These are phyloP conservation scores for Xylariaceae sp. DNA, from an alignment of 2,329 filamentous ascomycete species.

Conservation along the genomic window DNA sequence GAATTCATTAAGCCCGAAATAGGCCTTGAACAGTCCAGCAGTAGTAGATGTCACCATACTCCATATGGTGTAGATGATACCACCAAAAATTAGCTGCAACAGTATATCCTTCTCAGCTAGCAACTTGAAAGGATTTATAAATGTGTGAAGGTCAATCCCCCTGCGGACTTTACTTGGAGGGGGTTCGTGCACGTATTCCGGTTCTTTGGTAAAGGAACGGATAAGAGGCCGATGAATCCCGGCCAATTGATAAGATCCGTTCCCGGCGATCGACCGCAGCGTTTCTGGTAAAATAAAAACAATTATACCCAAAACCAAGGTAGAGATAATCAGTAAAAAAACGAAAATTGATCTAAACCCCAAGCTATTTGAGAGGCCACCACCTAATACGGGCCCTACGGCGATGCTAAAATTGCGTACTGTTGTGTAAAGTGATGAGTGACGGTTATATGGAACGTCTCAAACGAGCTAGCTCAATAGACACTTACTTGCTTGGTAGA, in stretches of 20 bases:
- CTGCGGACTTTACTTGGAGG: background rate
- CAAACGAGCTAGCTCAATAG: background rate
- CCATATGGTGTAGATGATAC: constrained; percentile 10
- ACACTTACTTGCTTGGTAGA: constrained; percentile 13
- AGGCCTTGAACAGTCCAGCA: constrained; percentile 4
- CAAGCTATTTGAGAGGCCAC: background rate
- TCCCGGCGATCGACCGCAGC: constrained; percentile 7
- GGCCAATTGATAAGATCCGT: constrained; percentile 1
- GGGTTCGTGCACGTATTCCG: constrained; percentile 2
- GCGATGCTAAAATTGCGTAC: constrained; percentile 13
- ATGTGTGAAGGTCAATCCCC: background rate
- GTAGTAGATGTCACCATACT: constrained; percentile 16
- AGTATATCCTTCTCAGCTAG: constrained; percentile 12
- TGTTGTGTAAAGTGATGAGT: background rate
- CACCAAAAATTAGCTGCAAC: constrained; percentile 6
- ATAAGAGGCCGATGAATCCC: constrained; percentile 11
- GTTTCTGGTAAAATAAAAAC: constrained; percentile 12
- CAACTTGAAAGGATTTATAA: constrained; percentile 2
- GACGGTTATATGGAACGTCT: too few species aligned
- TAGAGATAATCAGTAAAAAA: constrained; percentile 1
- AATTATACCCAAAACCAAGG: background rate
- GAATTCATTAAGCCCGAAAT: constrained; percentile 3
- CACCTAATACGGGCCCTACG: constrained; percentile 8
- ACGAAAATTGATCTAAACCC: constrained; percentile 10
- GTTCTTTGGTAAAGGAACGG: constrained; percentile 7